phyloP scores from a whole-genome alignment of 108 stramenopile species.

The Conticribra weissflogii region DNA sequence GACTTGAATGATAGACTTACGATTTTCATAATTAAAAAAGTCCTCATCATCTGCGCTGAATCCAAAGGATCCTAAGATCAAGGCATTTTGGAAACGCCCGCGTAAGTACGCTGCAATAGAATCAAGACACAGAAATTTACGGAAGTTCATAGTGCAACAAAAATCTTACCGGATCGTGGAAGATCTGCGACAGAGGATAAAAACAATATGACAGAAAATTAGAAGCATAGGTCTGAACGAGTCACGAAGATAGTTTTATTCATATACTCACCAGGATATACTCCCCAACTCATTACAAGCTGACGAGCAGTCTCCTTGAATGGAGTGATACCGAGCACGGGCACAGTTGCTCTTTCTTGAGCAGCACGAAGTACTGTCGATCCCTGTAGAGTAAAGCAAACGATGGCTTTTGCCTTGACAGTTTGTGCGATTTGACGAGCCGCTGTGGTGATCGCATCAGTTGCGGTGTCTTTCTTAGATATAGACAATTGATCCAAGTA shows the following conservation, averaged over 20 bases:
- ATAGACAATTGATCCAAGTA: slow-evolving; percentile 45
- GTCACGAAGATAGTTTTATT: too few species aligned
- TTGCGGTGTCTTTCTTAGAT: slow-evolving; percentile 52
- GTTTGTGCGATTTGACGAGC: slow-evolving; percentile 67
- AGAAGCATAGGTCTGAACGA: neutral
- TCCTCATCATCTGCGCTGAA: slow-evolving; percentile 75
- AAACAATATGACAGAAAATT: neutral
- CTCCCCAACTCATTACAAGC: slow-evolving; percentile 81
- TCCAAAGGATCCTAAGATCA: slow-evolving; percentile 71
- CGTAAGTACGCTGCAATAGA: too few species aligned
- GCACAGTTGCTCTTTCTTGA: slow-evolving; percentile 74
- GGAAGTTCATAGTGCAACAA: too few species aligned
- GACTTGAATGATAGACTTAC: too few species aligned
- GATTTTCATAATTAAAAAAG: slow-evolving; percentile 53
- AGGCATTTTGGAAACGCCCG: too few species aligned
- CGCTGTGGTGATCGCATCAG: slow-evolving; percentile 80
- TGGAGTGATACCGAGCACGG: slow-evolving; percentile 81
- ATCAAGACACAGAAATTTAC: too few species aligned
- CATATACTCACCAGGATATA: slow-evolving; percentile 63
- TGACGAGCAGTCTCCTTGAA: slow-evolving; percentile 75
- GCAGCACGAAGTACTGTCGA: slow-evolving; percentile 75
- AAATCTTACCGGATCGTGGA: slow-evolving; percentile 30
- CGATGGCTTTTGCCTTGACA: slow-evolving; percentile 71
- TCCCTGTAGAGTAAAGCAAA: slow-evolving; percentile 79
- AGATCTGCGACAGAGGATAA: slow-evolving; percentile 11